Base-by-base conservation (phyloP, 2,329 filamentous ascomycete species). In the Diaporthe vexans region DNA sequence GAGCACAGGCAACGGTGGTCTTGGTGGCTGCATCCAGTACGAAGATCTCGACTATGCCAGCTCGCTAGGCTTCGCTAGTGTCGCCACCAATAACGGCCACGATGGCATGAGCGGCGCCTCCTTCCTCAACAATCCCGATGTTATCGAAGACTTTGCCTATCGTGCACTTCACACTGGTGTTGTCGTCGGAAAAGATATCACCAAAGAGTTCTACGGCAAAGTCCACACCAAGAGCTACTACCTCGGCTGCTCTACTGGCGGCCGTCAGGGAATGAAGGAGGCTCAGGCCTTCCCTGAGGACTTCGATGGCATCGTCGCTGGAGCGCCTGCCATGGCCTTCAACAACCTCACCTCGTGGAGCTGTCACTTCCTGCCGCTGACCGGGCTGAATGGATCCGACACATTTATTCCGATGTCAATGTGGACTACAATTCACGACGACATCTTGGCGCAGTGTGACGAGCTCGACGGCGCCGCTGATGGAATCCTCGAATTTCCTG, bases 171-270 rank as follows among this genome's bases (percentile, higher is more conserved):
- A 91, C 77, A 86, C 85, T 11, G 86, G 86, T 0, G 84, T 88
- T 4, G 83, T 83, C 3, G 76, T 86, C 8, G 85, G 85, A 7
- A 90, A 90, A 77, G 73, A 81, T 21, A 79, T 91, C 11, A 83
- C 85, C 2, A 78, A 85, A 43, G 80, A 81, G 1, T 91, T 87
- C 80, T 91, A 91, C 76, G 80, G 81, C 7, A 65, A 76, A 19
- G 74, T 79, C 2, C 82, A 82, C 61, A 78, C 82, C 7, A 87
- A 87, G 79, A 87, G 85, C 11, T 91, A 91, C 80, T 91, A 87
- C 79, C 83, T 85, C 48, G 90, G 89, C 24, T 91, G 89, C 79
- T 90, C 88, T 1, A 91, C 88, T 0, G 90, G 90, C 26, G 90
- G 90, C 0, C 82, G 89, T 0, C 89, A 91, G 81, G 90, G 89